Base-by-base conservation (phyloP, 192 early-diverging fungal species). In the Coemansia sp. region DNA sequence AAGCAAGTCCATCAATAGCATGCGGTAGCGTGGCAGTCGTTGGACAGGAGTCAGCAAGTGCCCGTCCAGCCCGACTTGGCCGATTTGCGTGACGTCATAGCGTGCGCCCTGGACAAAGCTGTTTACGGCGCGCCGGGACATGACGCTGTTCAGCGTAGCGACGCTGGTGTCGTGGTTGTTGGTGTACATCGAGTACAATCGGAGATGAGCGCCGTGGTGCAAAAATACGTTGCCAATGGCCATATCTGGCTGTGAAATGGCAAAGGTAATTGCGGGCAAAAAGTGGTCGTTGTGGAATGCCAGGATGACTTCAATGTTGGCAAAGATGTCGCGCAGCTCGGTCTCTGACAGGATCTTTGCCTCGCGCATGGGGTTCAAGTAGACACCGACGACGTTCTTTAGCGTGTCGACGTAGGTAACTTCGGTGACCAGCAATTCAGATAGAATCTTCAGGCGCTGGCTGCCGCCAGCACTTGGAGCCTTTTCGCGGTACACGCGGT, bases 1-100 rank as follows among this genome's bases (percentile, higher is more conserved):
- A 13, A 96, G 78, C n/a, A 99, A 88, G 72, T 94, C 89, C 13
- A 89, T 86, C 27, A 99, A 83, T 13, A 98, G 84, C 45, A 99
- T 80, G 22, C 90, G 91, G 76, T 98, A 99, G 78, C 96, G 86
- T 13, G 96, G 95, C 40, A 99, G 86, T 5, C 97, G 89, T 75
- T 99, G 97, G 29, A 99, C 86, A 1, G 97, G 97, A 7, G 96
- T 84, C 22, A 98, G 85, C 55, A 98, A 74, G 73, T 91, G 95
- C 7, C 91, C 87, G 62, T 94, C 89, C 9, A 97, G 87, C 38
- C 84, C 90, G 65, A 96, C 86, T 72, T 96, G 94, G 30, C 84
- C 83, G 59, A 94, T 71, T 38, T 81, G 93, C 50, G 77, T 86
- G 59, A 85, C 84, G 65, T 85, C 85, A 37, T 75, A 74, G 63